Conservation (phyloP, 768 basidiomycete species). For the Lactarius pseudohatsudake region DNA sequence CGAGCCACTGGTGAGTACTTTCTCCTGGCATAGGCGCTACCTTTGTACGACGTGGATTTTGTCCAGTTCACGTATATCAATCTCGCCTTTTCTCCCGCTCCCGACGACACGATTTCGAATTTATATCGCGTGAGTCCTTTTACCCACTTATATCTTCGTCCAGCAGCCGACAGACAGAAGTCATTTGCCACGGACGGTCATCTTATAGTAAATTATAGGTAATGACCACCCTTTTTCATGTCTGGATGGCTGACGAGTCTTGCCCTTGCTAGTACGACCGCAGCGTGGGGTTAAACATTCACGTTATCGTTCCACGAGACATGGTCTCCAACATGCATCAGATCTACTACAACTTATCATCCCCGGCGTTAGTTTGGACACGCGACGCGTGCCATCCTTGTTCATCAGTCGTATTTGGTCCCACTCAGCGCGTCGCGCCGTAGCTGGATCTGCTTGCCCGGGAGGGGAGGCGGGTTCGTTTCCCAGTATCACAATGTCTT, state of each 20-base stretch:
- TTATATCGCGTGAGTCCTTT: constrained; percentile 54
- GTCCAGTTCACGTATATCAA: constrained; percentile 76
- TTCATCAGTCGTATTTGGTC: neutral
- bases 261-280: constrained; percentile 47
- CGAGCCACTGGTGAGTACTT: constrained; percentile 74
- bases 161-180: constrained; percentile 33
- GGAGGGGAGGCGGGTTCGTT: constrained; percentile 21
- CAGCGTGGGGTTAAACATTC: constrained; percentile 51
- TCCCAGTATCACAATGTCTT: constrained; percentile 22
- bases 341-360: constrained; percentile 19
- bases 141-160: neutral
- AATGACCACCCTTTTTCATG: neutral
- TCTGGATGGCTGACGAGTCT: constrained; percentile 7
- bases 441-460: constrained; percentile 28
- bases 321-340: constrained; percentile 2
- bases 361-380: constrained; percentile 6
- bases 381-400: neutral
- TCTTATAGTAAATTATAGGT: constrained; percentile 70
- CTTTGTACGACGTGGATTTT: neutral
- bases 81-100: constrained; percentile 72
- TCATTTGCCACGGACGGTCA: constrained; percentile 63
- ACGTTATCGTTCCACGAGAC: constrained; percentile 7
- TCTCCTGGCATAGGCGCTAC: neutral
- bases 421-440: constrained; percentile 20
- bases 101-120: constrained; percentile 72